Evolutionary conservation across 805 yeast species (phyloP), one percentile per base, ranked within the genome.

Genomic region (Gaillardinia entomophila): DNA sequence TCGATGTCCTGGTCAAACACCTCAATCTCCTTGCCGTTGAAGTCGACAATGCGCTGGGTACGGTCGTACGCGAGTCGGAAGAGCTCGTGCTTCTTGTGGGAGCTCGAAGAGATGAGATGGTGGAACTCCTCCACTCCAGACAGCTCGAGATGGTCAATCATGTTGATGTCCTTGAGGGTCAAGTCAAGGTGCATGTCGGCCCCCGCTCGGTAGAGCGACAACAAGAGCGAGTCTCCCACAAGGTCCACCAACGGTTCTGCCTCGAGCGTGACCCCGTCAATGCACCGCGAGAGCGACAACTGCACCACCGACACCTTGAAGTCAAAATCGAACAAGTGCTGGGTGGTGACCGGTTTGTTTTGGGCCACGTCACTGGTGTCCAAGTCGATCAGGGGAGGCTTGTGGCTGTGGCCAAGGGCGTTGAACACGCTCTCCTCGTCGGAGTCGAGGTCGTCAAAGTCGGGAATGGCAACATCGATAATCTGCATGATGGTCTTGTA

Each of bases 401-500:
- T 26, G 1, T 26, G 23, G 18, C 26, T 30, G 22, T 30, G 35
- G 3, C 60, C 62, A 40, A 51, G 63, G 0, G 71, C 56, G 40
- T 59, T 43, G 35, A 66, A 64, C 2, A 54, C 46, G 34, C 63
- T 55, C 3, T 54, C 52, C 4, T 49, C 60, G 14, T 62, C 68
- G 2, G 42, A 48, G 8, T 62, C 66, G 3, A 40, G 37, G 20
- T 48, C 46, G 10, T 65, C 68, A 33, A 66, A 51, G 26, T 49
- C 43, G 2, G 96, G 97, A 8, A 87, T 67, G 14, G 81, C 75
- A 7, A 66, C 72, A 31, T 82, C 82, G 22, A 90, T 62, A 27
- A 90, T 61, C 36, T 79, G 77, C 90, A 92, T 80, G 48, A 92
- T 64, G 1, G 87, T 77, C 54, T 87, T 84, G 60, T 94, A 94